Conservation (phyloP, 225 moss, liverwort and hornwort species). For the Ulota crispa region DNA sequence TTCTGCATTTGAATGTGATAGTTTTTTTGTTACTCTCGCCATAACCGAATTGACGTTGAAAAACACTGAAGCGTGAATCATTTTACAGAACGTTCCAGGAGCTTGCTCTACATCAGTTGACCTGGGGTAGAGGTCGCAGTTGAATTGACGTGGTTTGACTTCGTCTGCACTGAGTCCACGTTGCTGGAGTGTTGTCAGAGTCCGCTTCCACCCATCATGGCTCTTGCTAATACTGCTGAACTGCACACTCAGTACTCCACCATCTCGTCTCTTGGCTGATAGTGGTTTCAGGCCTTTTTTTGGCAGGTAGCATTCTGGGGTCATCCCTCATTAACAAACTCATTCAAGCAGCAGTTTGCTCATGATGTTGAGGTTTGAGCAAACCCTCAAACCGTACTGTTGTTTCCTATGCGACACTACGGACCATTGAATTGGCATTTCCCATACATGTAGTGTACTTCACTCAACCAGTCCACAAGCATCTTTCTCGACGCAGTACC, state of each 20-base stretch:
- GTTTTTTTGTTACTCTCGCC: neutral
- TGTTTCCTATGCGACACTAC: neutral
- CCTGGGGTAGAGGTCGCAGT: neutral
- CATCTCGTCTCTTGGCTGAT: neutral
- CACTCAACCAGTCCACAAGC: no score
- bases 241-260: neutral
- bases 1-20: neutral
- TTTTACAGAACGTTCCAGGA: neutral
- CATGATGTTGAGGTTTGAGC: neutral
- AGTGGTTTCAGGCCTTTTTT: neutral
- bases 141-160: slow-evolving; percentile 11
- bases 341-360: neutral
- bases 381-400: neutral
- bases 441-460: neutral
- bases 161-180: neutral
- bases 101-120: neutral
- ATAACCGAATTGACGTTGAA: neutral
- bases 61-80: neutral
- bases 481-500: no score
- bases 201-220: slow-evolving; percentile 1
- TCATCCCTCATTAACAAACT: neutral
- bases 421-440: neutral
- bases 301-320: neutral
- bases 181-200: slow-evolving; percentile 3
- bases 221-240: neutral